Conservation (phyloP, 176 grass and related monocot genomes). For the Elaeis guineensis region DNA sequence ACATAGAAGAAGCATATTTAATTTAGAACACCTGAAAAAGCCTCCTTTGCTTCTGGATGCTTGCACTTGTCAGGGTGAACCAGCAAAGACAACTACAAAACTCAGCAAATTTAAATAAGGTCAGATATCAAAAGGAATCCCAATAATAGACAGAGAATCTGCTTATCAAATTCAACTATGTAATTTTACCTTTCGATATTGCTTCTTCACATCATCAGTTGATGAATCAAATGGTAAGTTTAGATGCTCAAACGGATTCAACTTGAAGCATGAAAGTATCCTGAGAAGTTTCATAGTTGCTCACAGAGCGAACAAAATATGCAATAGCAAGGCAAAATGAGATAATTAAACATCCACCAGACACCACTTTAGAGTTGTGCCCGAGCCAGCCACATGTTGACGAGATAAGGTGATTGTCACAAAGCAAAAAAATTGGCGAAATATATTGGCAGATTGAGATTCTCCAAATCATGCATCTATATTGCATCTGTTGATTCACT, state of each 20-base stretch:
- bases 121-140: conserved; percentile 3
- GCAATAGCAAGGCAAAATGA: background rate
- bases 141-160: conserved; percentile 4
- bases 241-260: conserved; percentile 98
- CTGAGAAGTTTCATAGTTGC: conserved; percentile 30
- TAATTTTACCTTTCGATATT: conserved; percentile 81
- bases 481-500: too few species aligned
- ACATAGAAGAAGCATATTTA: too few species aligned
- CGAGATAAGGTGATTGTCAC: too few species aligned
- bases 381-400: too few species aligned
- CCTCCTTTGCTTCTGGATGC: conserved; percentile 92
- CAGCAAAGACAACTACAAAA: conserved; percentile 71
- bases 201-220: conserved; percentile 81
- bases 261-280: conserved; percentile 97
- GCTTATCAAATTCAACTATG: too few species aligned
- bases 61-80: conserved; percentile 99
- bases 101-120: background rate
- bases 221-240: conserved; percentile 82
- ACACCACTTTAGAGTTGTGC: too few species aligned
- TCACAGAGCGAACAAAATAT: background rate
- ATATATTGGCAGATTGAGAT: too few species aligned
- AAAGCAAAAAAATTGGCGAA: too few species aligned
- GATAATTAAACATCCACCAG: too few species aligned
- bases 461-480: too few species aligned
- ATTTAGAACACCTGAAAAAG: conserved; percentile 47